Conservation (phyloP, 768 basidiomycete species). For the Naganishia randhawae region DNA sequence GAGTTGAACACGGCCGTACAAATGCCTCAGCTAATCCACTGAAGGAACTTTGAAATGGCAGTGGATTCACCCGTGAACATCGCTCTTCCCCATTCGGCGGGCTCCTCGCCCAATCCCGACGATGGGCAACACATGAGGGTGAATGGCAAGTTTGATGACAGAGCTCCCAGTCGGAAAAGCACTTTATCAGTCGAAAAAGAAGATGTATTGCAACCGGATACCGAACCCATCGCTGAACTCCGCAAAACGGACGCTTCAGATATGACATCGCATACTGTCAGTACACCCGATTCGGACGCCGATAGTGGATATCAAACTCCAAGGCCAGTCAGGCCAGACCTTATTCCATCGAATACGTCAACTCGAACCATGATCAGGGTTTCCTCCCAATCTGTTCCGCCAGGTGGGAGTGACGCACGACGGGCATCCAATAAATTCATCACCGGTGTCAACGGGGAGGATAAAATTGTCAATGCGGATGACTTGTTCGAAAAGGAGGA, state of each 20-base stretch:
- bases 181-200: not conserved
- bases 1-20: not conserved
- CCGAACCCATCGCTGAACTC: not conserved
- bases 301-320: slow-evolving; percentile 15
- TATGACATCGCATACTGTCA: not conserved
- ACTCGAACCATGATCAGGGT: slow-evolving; percentile 9
- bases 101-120: not conserved
- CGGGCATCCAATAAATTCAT: slow-evolving; percentile 2
- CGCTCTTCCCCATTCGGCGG: not conserved
- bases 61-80: not conserved
- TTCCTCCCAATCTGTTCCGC: not conserved
- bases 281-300: slow-evolving; percentile 7
- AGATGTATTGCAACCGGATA: not conserved
- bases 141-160: not conserved
- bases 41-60: not conserved
- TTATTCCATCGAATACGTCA: slow-evolving; percentile 1
- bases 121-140: not conserved
- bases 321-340: not conserved
- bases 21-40: not conserved
- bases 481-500: slow-evolving; percentile 16
- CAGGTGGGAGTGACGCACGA: not conserved
- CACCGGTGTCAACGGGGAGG: not conserved
- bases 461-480: slow-evolving; percentile 8
- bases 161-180: not conserved
- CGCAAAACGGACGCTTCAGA: not conserved